Evolutionary conservation across 331 rosid species (phyloP), one percentile per base, ranked within the genome.

Genomic region (Quercus phellos): DNA sequence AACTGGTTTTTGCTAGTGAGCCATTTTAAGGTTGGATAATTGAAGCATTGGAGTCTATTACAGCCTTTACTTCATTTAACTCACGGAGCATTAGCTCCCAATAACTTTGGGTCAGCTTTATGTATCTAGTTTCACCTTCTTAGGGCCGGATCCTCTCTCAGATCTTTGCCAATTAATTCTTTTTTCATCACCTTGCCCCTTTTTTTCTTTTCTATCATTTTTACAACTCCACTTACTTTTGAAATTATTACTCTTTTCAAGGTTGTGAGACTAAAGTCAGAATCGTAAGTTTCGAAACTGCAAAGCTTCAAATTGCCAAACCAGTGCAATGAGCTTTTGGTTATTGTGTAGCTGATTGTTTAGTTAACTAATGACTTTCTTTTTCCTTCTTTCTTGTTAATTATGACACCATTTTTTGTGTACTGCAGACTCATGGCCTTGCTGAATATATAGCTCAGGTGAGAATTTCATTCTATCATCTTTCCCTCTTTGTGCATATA

Each of bases 361-460:
- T 11, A 14, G 17, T 8, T 55, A 6, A 21, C 38, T 42, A 21
- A 69, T 34, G 51, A 46, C 55, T 22, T 42, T 59, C 77, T 29
- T n/a, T 19, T 4, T 34, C 61, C 10, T 68, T 61, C 58, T 16
- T 24, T 26, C 43, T 38, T 74, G 22, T 17, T 53, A 77, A 71
- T 70, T 78, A 70, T 87, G 82, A 83, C 82, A 34, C 77, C 66
- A 30, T 73, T 35, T 80, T 73, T 79, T 81, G 43, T 53, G 69
- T 80, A 34, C 80, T 91, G 90, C 93, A 93, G 98, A 88, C 82
- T 76, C 93, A 90, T 73, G 99, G 99, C 75, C 86, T 91, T 68
- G 98, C 99, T 1, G 99, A 95, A 81, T 95, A 95, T 86, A 95
- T 95, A 79, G 99, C 99, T 75, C 96, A 90, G 99, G 99, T 95